Conservation (phyloP, 179 eudicot species). For the Beta corolliflora region DNA sequence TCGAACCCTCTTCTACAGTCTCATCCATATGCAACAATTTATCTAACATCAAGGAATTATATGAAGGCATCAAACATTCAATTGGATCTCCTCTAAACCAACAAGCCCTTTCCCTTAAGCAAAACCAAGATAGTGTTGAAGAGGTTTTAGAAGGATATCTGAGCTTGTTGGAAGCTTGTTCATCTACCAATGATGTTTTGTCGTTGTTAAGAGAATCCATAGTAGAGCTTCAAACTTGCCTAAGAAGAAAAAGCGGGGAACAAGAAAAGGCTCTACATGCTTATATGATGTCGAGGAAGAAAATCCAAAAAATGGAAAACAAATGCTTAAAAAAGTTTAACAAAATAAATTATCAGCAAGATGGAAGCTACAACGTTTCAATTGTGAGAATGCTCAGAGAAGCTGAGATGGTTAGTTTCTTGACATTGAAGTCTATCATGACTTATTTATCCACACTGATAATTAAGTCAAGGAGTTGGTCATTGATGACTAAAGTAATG, state of each 20-base stretch:
- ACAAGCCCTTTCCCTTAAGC: constrained; percentile 15
- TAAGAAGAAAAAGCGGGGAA: constrained; percentile 21
- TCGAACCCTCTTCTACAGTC: neutral
- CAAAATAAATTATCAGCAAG: constrained; percentile 16
- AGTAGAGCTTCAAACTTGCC: constrained; percentile 23
- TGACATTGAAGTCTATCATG: constrained; percentile 9
- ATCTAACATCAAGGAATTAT: constrained; percentile 12
- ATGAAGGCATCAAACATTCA: constrained; percentile 17
- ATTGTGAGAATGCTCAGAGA: constrained; percentile 18
- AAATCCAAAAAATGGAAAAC: constrained; percentile 14
- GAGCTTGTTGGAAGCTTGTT: constrained; percentile 25
- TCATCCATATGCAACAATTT: constrained; percentile 28
- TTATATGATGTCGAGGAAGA: constrained; percentile 32
- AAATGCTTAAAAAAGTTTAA: constrained; percentile 32
- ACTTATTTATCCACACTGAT: constrained; percentile 11
- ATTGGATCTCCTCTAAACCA: constrained; percentile 24
- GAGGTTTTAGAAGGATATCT: constrained; percentile 29
- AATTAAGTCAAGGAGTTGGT: constrained; percentile 13
- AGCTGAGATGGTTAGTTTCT: constrained; percentile 16
- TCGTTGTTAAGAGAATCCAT: constrained; percentile 24
- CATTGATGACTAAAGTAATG: constrained; percentile 32
- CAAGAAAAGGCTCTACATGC: constrained; percentile 15
- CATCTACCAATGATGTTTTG: constrained; percentile 20
- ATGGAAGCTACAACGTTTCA: neutral
- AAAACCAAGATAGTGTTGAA: constrained; percentile 16